Evolutionary conservation across 495 filamentous ascomycete species (phyloP), one percentile per base, ranked within the genome.

Genomic region (Neurospora hispaniola): DNA sequence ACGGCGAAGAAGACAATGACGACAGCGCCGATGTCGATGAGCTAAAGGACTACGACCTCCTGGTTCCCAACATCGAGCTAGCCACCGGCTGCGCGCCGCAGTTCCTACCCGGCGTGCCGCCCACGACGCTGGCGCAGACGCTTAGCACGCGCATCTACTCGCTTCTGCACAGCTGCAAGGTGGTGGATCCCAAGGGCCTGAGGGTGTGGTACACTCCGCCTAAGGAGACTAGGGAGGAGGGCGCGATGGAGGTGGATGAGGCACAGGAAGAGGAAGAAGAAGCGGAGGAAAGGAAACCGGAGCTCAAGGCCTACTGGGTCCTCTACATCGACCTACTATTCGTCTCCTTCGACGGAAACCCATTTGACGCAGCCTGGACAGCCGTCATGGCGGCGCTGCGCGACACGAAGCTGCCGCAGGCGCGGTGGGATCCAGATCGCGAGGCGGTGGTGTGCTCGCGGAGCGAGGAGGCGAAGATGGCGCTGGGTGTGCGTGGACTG

Each of bases 11-110:
- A 62, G 82, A 71, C 2, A 68, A 69, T 1, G 71, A 66, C n/a
- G 59, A 44, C 42, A 42, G 71, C 20, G 46, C 46, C n/a, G 71
- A 69, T 46, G 77, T 81, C 35, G 78, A 85, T 39, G 82, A 84
- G 48, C 76, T 84, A 5, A 80, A 84, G 23, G 85, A 89, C 48
- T 87, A 90, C 78, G 89, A 90, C 72, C 83, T 99, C 41, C 84
- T 98, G 10, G 96, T 99, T 12, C 96, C 96, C 5, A 98, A 99
- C 78, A 85, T 98, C 38, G 96, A 97, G 75, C 82, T 99, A 38
- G 87, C 89, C 40, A 98, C 96, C 11, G 96, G 96, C 11, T 97
- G 93, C 80, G 90, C 93, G 9, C 93, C 94, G 0, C 88, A 90
- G 40, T 92, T 93, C 78, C 86, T 97, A 35, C 94, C 96, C 0